Evolutionary conservation across 352 stramenopile species (phyloP), one percentile per base, ranked within the genome.

Genomic region (Phytopythium sindhum): DNA sequence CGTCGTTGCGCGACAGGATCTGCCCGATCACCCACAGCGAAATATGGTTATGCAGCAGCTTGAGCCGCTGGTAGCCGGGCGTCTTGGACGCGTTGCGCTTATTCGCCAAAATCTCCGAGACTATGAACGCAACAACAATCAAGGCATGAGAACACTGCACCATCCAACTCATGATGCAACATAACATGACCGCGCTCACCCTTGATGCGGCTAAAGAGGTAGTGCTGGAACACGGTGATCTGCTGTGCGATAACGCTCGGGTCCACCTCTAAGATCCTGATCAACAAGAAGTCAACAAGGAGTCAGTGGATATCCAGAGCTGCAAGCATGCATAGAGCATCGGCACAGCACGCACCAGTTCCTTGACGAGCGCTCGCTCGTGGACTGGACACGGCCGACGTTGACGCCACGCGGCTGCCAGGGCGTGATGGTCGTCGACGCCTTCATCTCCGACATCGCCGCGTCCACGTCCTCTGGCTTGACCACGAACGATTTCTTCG

Each of bases 141-240:
- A n/a, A 26, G 4, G 15, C 14, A 14, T 56, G 14, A 39, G 50
- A 2, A 17, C 28, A 21, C 31, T n/a, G 39, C 41, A 19, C 48
- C 61, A 35, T 47, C 37, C 44, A 57, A 17, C 4, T 33, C 47
- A 54, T 9, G 15, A 29, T n/a, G n/a, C 50, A 15, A 37, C 50
- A 29, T n/a, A 3, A 17, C 26, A 12, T 21, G 12, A 39, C n/a
- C 42, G 8, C 15, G 50, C 48, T 29, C 66, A 90, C 84, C 81
- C 85, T 89, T 89, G 55, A 96, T 93, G 41, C 92, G 89, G 67
- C 87, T 93, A 67, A 95, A 93, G 24, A 96, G 71, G 61, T 91
- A 96, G 63, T 96, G 88, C 59, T 96, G 84, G 61, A 96, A 84
- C 54, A 93, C 50, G 2, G 88, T 95, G 61, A 96, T 90, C 66